These are phyloP conservation scores for Fusarium buharicum DNA, from an alignment of 2,329 filamentous ascomycete genomes.

Conservation along the genomic window DNA sequence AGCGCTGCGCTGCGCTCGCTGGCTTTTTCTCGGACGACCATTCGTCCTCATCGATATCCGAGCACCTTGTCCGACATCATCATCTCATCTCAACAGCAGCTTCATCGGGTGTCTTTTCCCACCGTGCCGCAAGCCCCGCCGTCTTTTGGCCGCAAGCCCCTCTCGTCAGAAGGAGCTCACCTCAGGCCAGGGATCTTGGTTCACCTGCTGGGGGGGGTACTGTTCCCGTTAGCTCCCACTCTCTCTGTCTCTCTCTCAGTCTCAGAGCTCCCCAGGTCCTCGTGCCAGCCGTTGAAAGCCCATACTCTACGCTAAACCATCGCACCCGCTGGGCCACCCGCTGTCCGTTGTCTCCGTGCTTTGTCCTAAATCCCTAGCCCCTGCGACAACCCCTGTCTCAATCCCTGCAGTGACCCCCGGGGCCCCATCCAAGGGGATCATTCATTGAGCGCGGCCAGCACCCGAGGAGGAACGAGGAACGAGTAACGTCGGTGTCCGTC, in stretches of 20 bases:
- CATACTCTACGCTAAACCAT: slow-evolving; percentile 30
- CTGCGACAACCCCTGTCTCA: slow-evolving; percentile 18
- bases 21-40: slow-evolving; percentile 7
- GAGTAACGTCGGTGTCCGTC: slow-evolving; percentile 33
- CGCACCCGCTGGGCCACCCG: slow-evolving; percentile 39
- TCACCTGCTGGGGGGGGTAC: slow-evolving; percentile 24
- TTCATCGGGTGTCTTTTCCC: slow-evolving; percentile 6
- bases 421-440: slow-evolving; percentile 14
- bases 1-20: too few species aligned
- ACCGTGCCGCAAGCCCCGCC: slow-evolving; percentile 20
- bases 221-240: slow-evolving; percentile 19
- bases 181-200: slow-evolving; percentile 5
- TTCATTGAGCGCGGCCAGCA: slow-evolving; percentile 26
- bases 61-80: neutral
- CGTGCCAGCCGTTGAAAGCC: slow-evolving; percentile 7
- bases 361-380: slow-evolving; percentile 32
- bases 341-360: slow-evolving; percentile 18
- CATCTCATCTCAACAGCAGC: neutral
- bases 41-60: slow-evolving; percentile 1
- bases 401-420: slow-evolving; percentile 34
- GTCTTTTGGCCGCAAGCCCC: slow-evolving; percentile 3
- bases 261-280: too few species aligned
- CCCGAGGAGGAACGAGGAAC: too few species aligned
- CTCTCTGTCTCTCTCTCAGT: neutral
- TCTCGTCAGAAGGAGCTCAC: slow-evolving; percentile 13